phyloP scores from a whole-genome alignment of 805 yeast genomes.

The Saccharomyces eubayanus region DNA sequence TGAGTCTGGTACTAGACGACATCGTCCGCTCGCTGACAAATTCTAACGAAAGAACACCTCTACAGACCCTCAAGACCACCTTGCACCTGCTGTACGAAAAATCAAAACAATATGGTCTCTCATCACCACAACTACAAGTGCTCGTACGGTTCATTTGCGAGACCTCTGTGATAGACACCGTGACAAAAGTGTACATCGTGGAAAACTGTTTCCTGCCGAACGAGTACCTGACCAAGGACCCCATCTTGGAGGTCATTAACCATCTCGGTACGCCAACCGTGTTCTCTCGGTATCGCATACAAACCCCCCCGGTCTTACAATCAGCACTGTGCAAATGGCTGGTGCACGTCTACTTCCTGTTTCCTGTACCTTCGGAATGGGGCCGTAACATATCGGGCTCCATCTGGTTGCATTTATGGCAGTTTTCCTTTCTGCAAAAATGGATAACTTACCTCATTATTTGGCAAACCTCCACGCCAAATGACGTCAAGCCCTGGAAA shows the following conservation, averaged over 20 bases:
- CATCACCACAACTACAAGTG: conserved; percentile 7
- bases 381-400: conserved; percentile 19
- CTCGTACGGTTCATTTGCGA: conserved; percentile 16
- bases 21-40: conserved; percentile 1
- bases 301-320: conserved; percentile 21
- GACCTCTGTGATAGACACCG: conserved; percentile 9
- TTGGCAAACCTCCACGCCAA: conserved; percentile 22
- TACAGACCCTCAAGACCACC: conserved; percentile 6
- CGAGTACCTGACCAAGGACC: conserved; percentile 19
- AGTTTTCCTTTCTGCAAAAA: conserved; percentile 30
- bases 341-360: conserved; percentile 23
- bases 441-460: conserved; percentile 31
- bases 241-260: conserved; percentile 23
- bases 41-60: conserved; percentile 1
- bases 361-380: conserved; percentile 13
- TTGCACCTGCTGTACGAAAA: conserved; percentile 8
- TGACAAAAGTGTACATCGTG: conserved; percentile 20
- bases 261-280: conserved; percentile 27
- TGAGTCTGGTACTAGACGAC: conserved; percentile 3
- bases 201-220: conserved; percentile 26
- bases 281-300: conserved; percentile 13
- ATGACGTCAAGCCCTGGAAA: conserved; percentile 28
- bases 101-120: conserved; percentile 15
- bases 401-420: conserved; percentile 30
- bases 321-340: conserved; percentile 30